Evolutionary conservation across 2,329 filamentous ascomycete species (phyloP), one percentile per base, ranked within the genome.

Genomic region (Alternaria rosae): DNA sequence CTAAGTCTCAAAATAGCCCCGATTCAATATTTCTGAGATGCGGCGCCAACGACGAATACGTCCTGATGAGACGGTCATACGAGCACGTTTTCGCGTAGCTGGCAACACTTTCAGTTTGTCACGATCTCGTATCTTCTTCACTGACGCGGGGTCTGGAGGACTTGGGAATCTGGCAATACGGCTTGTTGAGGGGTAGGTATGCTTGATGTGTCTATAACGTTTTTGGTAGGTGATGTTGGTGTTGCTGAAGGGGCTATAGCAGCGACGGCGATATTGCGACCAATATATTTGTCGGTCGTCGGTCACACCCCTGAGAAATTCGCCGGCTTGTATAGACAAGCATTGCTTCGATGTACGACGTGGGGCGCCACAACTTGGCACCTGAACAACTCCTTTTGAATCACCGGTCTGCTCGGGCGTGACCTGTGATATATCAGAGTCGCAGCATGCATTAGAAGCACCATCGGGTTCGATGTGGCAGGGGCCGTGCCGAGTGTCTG

Each of bases 1-100:
- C 55, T 21, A 52, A 41, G 45, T 48, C 47, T 21, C 47, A 61
- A 64, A 64, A 64, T 64, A 61, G 61, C 38, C 56, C 45, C 21
- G 35, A 54, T 42, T 21, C 48, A 59, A 59, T 59, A 59, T 38
- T 47, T 17, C 47, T 30, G 13, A 25, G 17, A 45, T 59, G 56
- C 56, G 28, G 38, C 56, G 47, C 56, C 54, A 32, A 53, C 52
- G 59, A 47, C 45, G n/a, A n/a, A 51, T 28, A 57, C 57, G 56
- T 42, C 21, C 42, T 51, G 15, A 20, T 21, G 55, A 59, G 58
- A 51, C 47, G 47, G 7, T 30, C 20, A 35, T 51, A 62, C 64
- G 64, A 65, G 58, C 61, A 50, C 45, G 28, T 50, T 50, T 52
- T 23, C 20, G 3, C 11, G n/a, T 44, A 2, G 25, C 45, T 52